Evolutionary conservation across 805 yeast species (phyloP).

Genomic region (Starmerella potacharoeniae): DNA sequence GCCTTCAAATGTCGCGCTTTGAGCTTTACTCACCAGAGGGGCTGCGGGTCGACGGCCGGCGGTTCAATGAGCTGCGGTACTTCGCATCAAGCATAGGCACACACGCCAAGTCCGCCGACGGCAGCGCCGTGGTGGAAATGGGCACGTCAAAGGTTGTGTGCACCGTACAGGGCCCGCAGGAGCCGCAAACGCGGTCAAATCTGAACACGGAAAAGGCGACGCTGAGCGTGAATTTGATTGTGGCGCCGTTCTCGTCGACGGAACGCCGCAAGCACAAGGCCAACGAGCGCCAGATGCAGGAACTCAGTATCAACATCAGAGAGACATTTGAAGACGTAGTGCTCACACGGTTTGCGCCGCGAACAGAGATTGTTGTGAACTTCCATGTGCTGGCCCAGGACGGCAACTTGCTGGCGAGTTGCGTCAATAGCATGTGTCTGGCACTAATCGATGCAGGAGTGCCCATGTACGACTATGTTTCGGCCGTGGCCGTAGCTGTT

Average conservation of each 20-base stretch:
- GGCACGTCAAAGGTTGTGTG: constrained; percentile 86
- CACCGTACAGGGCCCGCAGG: constrained; percentile 80
- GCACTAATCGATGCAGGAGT: constrained; percentile 93
- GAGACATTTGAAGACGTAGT: constrained; percentile 43
- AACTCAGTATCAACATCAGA: constrained; percentile 27
- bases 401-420: constrained; percentile 72
- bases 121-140: constrained; percentile 83
- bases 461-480: constrained; percentile 81
- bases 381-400: constrained; percentile 78
- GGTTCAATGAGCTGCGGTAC: constrained; percentile 85
- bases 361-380: constrained; percentile 66
- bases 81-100: constrained; percentile 76
- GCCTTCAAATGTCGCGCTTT: constrained; percentile 15
- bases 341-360: constrained; percentile 61
- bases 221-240: constrained; percentile 50
- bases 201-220: constrained; percentile 42
- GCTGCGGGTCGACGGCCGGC: constrained; percentile 75
- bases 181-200: constrained; percentile 47
- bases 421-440: constrained; percentile 75
- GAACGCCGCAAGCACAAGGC: constrained; percentile 60
- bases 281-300: constrained; percentile 41
- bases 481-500: constrained; percentile 68
- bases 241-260: constrained; percentile 71
- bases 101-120: constrained; percentile 73
- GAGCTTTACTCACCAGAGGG: constrained; percentile 96